Evolutionary conservation across 139 green algal genomes (phyloP), one percentile per base, ranked within the genome.

Genomic region (Cymbomonas tetramitiformis): DNA sequence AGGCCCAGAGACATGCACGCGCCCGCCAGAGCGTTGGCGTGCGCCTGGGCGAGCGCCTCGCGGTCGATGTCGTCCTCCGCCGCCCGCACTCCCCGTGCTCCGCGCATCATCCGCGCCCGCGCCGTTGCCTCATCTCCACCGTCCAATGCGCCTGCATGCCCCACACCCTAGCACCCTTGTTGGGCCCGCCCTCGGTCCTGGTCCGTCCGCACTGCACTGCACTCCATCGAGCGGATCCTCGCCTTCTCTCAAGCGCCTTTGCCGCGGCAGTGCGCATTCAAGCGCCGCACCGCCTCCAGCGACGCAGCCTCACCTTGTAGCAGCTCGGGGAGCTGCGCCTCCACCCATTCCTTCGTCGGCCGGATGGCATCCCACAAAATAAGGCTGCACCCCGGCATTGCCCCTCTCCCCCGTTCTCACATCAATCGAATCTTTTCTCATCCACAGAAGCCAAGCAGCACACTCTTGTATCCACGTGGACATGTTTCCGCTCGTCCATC

Each of bases 1-100:
- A 97, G 69, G 10, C 86, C 88, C 2, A 96, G 53, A 0, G 85
- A 81, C 44, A 95, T 57, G 65, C 84, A 93, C 18, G 78, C 84
- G 0, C 89, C 89, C 2, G 85, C 72, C 8, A 87, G 0, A 4
- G 51, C 62, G 44, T 64, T 65, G 30, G 68, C 55, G 56, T 86
- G 75, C 8, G 78, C 64, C 65, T 76, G 68, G 12, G 58, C 71
- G n/a, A 73, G 18, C 4, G 67, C 63, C 33, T 77, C 67, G 12
- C 50, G n/a, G 46, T 79, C 71, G 6, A 71, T 28, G 7, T 52
- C 9, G 32, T 30, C 29, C 29, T 34, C 12, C 30, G n/a, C n/a
- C n/a, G n/a, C n/a, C 51, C 38, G 34, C 51, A 4, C 21, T 32
- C 4, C 34, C 51, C 4, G 51, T 32, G 21, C 7, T 30, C 19